Base-by-base conservation (phyloP, 768 basidiomycete genomes). In the Boletus sp. region DNA sequence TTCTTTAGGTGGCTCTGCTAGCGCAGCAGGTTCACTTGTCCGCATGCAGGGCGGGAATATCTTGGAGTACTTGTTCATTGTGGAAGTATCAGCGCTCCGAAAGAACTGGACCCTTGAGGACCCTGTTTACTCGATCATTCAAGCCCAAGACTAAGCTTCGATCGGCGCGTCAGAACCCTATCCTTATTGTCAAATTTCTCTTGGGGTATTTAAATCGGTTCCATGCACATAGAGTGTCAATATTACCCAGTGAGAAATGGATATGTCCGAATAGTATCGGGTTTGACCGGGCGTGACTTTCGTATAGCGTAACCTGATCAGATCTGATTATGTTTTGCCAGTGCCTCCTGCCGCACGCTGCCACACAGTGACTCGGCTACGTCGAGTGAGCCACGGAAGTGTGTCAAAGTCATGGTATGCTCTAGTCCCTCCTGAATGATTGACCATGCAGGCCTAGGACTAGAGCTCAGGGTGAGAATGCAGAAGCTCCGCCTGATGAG, bases 31-130 rank as follows among this genome's bases (percentile, higher is more conserved):
- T 48, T 83, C 95, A 64, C 88, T 99, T 35, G 85, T 98, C 54
- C 75, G 82, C 30, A 84, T 89, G 76, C 81, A 84, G 60, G 93
- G 94, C 18, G 95, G 90, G 49, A 87, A 87, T 63, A 89, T 89
- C 30, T 71, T 96, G 37, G 92, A 97, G 73, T 97, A 98, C 75
- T 76, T 99, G 61, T 99, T 99, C 78, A 86, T 98, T 72, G 87
- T 97, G 59, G 92, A 94, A 62, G 70, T 92, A 58, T 71, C 81
- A 54, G 87, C 89, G 76, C 77, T 94, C 65, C 86, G 90, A 64
- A 78, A 84, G 61, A 87, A 89, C 73, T 83, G 98, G 60, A 83
- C 92, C 66, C 17, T 71, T 6, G 62, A 71, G 32, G 94, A 92
- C 33, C 92, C 94, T 2, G 76, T 86, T 9, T 98, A 96, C 77